Evolutionary conservation across 441 rosid species (phyloP).

Genomic region (Kokia cookei): DNA sequence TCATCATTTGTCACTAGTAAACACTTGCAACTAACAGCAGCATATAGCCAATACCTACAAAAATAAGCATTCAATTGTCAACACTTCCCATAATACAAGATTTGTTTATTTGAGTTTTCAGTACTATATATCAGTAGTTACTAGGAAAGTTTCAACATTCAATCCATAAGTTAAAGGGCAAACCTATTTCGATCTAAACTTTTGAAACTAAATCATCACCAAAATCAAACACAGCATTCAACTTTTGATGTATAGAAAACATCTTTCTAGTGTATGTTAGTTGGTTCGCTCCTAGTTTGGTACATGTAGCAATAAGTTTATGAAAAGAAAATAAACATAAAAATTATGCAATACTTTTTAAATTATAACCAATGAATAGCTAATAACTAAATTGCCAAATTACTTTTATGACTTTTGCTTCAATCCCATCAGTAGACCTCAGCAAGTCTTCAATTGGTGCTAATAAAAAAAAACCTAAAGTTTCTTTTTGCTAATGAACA

Average conservation of each 20-base stretch:
- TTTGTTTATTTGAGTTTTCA: no score
- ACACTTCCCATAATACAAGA: not conserved
- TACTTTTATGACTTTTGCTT: not conserved
- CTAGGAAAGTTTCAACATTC: not conserved
- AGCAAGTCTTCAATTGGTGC: not conserved
- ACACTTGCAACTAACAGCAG: conserved; percentile 76
- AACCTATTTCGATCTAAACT: not conserved
- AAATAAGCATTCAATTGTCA: conserved; percentile 4
- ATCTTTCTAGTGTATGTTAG: not conserved
- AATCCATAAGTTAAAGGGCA: not conserved
- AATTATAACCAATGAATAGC: not conserved
- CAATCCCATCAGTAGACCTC: not conserved
- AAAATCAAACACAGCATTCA: not conserved
- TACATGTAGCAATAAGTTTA: not conserved
- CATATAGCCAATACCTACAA: conserved; percentile 92
- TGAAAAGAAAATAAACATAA: not conserved
- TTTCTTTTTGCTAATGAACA: not conserved
- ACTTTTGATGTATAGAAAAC: not conserved
- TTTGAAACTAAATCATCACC: not conserved
- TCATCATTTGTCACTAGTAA: conserved; percentile 87
- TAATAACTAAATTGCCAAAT: not conserved
- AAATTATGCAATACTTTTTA: not conserved
- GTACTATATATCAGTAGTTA: not conserved
- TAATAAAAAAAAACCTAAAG: not conserved
- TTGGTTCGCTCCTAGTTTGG: not conserved